Evolutionary conservation across 169 alveolate species (phyloP), one percentile per base, ranked within the genome.

Genomic region (Eimeria tenella): DNA sequence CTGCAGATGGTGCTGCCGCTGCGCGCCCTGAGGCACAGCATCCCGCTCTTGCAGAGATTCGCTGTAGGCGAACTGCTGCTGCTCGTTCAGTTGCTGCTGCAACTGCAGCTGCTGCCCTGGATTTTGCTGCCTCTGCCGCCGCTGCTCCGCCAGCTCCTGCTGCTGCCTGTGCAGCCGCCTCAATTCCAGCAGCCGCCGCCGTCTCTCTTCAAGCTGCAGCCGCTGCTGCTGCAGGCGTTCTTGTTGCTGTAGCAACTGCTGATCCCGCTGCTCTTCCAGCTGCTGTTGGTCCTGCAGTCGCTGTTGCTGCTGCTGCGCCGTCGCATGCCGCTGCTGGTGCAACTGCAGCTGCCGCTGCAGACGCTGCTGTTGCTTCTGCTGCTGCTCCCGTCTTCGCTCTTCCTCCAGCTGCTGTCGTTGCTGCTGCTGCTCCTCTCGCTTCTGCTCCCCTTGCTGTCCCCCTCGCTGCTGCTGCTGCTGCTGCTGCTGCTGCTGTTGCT

Each of bases 1-100:
- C 52, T 71, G 82, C 55, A n/a, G 82, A 53, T 71, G 52, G 53
- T 71, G 50, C 55, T 23, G 50, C 82, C 23, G 82, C 53, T 71
- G 52, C 49, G 42, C 42, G 42, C 0, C 42, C 42, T 31, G 42
- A 31, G 42, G 42, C 2, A 31, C 42, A 31, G 42, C 42, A 31
- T 31, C 42, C 42, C 42, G 42, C 42, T 31, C 42, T 31, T 31
- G 42, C 42, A 31, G 4, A 31, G 42, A 31, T 31, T 31, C 42
- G 42, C 42, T 31, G 42, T 31, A 31, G 42, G 0, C 2, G 42
- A 31, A 1, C 82, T 15, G 82, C 52, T 71, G 82, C 82, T 71
- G 82, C 82, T 71, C 13, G 53, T 71, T 5, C 55, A 5, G 50
- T 50, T 71, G 82, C 53, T 71, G 52, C 49, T 71, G 55, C 82